Base-by-base conservation (phyloP, 75 land plant genomes). In the Azolla pinnata region DNA sequence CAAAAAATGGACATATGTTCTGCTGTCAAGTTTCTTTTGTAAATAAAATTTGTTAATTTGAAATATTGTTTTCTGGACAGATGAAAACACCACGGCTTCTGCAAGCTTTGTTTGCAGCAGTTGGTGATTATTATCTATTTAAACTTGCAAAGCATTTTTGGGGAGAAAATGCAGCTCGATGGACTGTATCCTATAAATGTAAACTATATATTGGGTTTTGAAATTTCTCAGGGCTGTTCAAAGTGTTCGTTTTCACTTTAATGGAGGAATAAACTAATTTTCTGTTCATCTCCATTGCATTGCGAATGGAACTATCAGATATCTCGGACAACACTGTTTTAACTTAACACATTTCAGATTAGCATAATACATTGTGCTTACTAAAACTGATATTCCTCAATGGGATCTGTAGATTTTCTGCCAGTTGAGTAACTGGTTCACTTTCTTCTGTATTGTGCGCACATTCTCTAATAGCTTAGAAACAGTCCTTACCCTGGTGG, bases 121-220 rank as follows among this genome's bases (percentile, higher is more conserved):
- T 81, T 79, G 96, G 99, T 47, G 99, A 95, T 80, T 48, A 83
- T 1, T 89, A 95, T 72, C 50, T 86, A 65, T 95, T 76, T 78
- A 86, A 78, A 56, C 78, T 95, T 33, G 69, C 99, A 31, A 16
- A 33, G 27, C 67, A 65, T 49, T 56, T 73, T 30, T 89, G 91
- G 66, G 83, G 79, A 59, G 62, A 75, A 42, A 55, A 51, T 51
- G 85, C 76, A 40, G 87, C 91, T 42, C 56, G 54, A 56, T 95
- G 96, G 96, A 66, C 96, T 3, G 99, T 95, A 95, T 86, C 87
- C 83, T 69, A 56, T 27, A 30, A 56, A 17, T n/a, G 2, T 18
- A 14, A 38, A 7, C 21, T 7, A 12, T 33, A 57, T 38, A 38
- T 14, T 38, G 42, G 14, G 42, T 38, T 38, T 38, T 7, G 10